Evolutionary conservation across 169 alveolate genomes (phyloP).

Genomic region (Plasmodium inui): DNA sequence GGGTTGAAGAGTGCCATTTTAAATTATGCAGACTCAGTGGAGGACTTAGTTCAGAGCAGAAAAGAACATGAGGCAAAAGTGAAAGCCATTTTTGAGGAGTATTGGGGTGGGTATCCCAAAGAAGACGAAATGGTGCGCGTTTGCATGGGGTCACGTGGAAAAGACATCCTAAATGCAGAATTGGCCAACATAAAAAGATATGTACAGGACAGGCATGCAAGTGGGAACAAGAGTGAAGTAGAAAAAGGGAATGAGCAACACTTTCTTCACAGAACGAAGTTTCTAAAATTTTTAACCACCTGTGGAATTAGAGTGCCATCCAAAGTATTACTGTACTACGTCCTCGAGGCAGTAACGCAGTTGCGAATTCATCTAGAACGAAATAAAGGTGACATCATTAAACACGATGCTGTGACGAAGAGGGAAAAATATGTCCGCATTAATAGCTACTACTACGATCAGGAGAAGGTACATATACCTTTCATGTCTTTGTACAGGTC

Average conservation of each 20-base stretch:
- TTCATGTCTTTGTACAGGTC: constrained; percentile 1
- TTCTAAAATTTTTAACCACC: constrained; percentile 8
- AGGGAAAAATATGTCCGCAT: constrained; percentile 5
- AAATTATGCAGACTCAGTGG: constrained; percentile 3
- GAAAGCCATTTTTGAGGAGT: constrained; percentile 7
- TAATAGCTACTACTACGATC: constrained; percentile 21
- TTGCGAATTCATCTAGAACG: background rate
- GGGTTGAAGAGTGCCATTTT: constrained; percentile 4
- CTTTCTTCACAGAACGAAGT: background rate
- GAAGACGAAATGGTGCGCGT: background rate
- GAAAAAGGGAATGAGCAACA: background rate
- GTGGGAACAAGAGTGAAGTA: background rate
- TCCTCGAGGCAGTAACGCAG: background rate
- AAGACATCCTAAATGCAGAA: background rate
- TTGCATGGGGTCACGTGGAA: background rate
- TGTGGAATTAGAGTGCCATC: constrained; percentile 33
- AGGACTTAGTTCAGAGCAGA: constrained; percentile 9
- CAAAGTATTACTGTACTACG: constrained; percentile 1
- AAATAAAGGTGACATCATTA: constrained; percentile 2
- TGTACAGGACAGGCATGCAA: background rate
- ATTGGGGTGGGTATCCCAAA: background rate
- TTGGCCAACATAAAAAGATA: background rate
- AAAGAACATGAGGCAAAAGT: constrained; percentile 28
- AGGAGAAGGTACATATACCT: background rate
- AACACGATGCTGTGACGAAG: constrained; percentile 21